Evolutionary conservation across 257 asterid genomes (phyloP), one percentile per base, ranked within the genome.

Genomic region (Solanum etuberosum): DNA sequence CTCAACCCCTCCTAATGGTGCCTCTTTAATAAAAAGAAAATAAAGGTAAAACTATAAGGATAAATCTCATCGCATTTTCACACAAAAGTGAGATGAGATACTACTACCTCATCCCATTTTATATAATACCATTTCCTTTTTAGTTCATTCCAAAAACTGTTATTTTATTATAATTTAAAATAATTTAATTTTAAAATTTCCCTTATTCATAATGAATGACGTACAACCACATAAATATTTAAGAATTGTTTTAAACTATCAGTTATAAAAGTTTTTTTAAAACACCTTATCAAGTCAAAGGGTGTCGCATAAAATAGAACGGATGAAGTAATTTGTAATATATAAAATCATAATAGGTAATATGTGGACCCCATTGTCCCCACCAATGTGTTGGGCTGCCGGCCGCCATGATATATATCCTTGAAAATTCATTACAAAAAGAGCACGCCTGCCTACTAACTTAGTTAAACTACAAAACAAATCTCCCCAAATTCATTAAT

Each of bases 401-500:
- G 91, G 90, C 91, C 38, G 91, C 89, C 90, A 92, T 83, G 88
- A 78, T 76, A 76, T 57, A 73, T 90, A 80, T 87, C 83, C 25
- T 87, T 89, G 83, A 83, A 51, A 84, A 76, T 86, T 72, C 93
- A 78, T 43, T 78, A 78, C 37, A 43, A 43, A 65, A 78, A 25
- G 63, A 78, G 63, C 84, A 78, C 63, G 84, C 84, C 84, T 78
- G 84, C 63, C 63, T 43, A 78, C 84, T 77, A 42, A 77, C 61
- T 78, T 78, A 16, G 63, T 78, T 76, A 42, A 78, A 78, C 84
- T 78, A 78, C 4, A 37, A 42, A 78, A 78, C 38, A 78, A 25
- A 78, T 59, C 84, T 78, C 63, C 84, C 84, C 16, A 43, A 78
- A 42, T 78, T 77, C 84, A 14, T 77, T 77, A 25, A 77, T 78